Evolutionary conservation across 2,329 filamentous ascomycete species (phyloP), one percentile per base, ranked within the genome.

Genomic region (Epichloe sibirici): DNA sequence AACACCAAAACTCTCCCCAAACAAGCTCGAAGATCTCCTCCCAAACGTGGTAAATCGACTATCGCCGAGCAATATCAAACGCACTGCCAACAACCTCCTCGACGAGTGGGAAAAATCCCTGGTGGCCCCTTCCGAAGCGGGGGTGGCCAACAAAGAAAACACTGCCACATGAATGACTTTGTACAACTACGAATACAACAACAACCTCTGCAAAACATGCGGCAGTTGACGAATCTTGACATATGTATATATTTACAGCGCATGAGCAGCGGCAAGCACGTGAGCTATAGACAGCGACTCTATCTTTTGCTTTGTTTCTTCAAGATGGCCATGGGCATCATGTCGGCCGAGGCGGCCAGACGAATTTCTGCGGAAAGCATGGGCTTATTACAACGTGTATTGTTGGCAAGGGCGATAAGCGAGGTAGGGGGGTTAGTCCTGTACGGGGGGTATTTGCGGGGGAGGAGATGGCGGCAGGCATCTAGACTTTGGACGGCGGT

Each of bases 11-110:
- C 65, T 71, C 45, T 63, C 70, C 21, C 69, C 69, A 31, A 44
- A 45, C 55, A 74, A 72, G 60, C 66, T 79, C 38, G 74, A 78
- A 65, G 72, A 83, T 62, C 65, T 81, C 53, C 65, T 86, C 31
- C 88, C 88, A 71, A 83, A 83, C 48, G 78, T 85, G 47, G 76
- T 94, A 52, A 83, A 83, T 63, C 82, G 84, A 57, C 70, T 90
- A 43, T 79, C 81, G 8, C 86, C 90, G 0, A 83, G 82, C 59
- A 90, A 88, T 61, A 71, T 96, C 59, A 88, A 89, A 65, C 79
- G 82, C 39, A 91, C 88, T 1, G 88, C 90, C n/a, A 86, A 83
- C 38, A 86, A 85, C 56, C 75, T 95, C 53, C 89, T 96, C 81
- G 86, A 83, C 57, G 90, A 95, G 64, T 95, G 89, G 88, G 91